Percentiles rank a stretch among this genome's conserved stretches.
phyloP scores from a whole-genome alignment of 2,329 filamentous ascomycete genomes.

The Pezicula radicicola region DNA sequence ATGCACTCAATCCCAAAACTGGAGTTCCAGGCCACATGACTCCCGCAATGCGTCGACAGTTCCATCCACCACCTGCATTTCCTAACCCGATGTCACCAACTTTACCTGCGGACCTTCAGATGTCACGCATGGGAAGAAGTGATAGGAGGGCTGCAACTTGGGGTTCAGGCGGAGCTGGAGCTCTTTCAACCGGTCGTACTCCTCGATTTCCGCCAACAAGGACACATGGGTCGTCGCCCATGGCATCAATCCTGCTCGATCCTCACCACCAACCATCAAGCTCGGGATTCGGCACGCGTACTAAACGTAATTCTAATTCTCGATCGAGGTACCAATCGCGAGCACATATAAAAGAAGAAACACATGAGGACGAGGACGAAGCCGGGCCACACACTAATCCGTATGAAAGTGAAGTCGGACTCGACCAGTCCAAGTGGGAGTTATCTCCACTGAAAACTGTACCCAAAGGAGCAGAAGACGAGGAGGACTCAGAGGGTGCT shows the following conservation, averaged over 20 bases:
- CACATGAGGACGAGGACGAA: conserved; percentile 42
- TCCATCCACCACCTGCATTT: conserved; percentile 74
- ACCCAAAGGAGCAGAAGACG: conserved; percentile 33
- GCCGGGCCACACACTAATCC: conserved; percentile 25
- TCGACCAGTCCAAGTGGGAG: conserved; percentile 43
- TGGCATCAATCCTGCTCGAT: conserved; percentile 72
- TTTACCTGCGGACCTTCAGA: conserved; percentile 52
- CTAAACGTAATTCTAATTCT: conserved; percentile 41
- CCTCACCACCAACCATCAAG: conserved; percentile 69
- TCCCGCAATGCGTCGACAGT: conserved; percentile 53
- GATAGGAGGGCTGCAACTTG: conserved; percentile 41
- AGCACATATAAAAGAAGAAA: conserved; percentile 53
- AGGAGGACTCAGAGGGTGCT: conserved; percentile 44
- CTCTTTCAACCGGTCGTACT: conserved; percentile 33
- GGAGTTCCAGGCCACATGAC: conserved; percentile 60
- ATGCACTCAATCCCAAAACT: conserved; percentile 70
- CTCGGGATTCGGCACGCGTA: conserved; percentile 41
- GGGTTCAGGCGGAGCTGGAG: conserved; percentile 26
- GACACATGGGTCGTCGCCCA: conserved; percentile 49
- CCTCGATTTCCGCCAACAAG: conserved; percentile 39
- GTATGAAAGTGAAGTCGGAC: conserved; percentile 23
- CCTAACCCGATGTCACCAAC: conserved; percentile 66
- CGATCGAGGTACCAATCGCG: conserved; percentile 43
- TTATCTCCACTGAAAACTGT: conserved; percentile 30
- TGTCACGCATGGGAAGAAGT: conserved; percentile 44